Base-by-base conservation (phyloP, 108 stramenopile genomes). In the Cylindrotheca fusiformis region DNA sequence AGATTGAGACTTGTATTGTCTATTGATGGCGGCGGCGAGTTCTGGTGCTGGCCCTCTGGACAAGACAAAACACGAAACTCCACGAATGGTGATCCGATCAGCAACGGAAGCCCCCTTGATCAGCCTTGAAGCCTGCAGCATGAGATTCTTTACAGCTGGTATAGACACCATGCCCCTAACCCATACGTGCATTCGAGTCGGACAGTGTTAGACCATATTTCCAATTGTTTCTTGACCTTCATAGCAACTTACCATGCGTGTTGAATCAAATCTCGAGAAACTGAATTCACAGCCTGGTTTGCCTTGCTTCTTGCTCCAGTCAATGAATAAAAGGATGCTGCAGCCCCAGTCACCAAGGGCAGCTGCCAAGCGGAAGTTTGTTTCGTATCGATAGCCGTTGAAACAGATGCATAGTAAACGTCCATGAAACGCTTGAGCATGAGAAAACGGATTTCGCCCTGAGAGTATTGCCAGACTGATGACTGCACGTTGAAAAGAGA, bases 381-480 rank as follows among this genome's bases (percentile, higher is more conserved):
- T 63, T 36, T 67, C 48, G 20, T 71, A 53, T 80, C 78, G 24
- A 93, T 60, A 12, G 87, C 88, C 19, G 82, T 87, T 18, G 85
- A 87, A 22, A 93, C 81, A 3, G 86, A 86, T 18, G 91, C 91
- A 74, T 85, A 85, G 19, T 85, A 65, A 20, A 86, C 58, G 58
- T 93, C 85, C 92, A 93, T 93, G 24, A 79, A 85, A 1, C 88
- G 72, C 50, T 84, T 85, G 17, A 93, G 60, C 50, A 93, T 65
- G 29, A 86, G 78, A 33, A 86, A 85, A 32, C 88, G 78, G 19
- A 93, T 65, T 44, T 83, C 86, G 17, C 88, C 87, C 44, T 81
- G 68, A 12, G 87, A 87, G 14, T 41, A 41, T 48, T 83, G 79
- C 91, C 91, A 89, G 31, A 81, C 74, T 3, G 79, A 60, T 12